phyloP scores from a whole-genome alignment of 73 alveolate species.

The Uronychia binucleata region DNA sequence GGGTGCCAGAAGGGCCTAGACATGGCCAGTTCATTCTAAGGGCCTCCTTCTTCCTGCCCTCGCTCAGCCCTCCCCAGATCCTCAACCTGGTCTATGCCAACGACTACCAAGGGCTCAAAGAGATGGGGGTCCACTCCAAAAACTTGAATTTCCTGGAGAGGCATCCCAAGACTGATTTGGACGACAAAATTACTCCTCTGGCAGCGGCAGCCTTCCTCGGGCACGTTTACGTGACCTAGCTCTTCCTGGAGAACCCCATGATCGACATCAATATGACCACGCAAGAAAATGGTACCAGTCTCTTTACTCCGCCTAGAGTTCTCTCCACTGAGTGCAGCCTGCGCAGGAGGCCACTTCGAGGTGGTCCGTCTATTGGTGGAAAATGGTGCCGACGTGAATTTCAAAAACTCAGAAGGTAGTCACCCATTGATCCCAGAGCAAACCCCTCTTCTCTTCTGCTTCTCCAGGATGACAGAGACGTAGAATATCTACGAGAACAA shows the following conservation, averaged over 20 bases:
- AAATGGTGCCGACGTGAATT: conserved; percentile 77
- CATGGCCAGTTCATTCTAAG: too few species aligned
- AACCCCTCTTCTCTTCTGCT: conserved; percentile 72
- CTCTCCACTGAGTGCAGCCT: conserved; percentile 77
- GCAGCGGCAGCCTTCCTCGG: conserved; percentile 78
- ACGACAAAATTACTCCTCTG: conserved; percentile 75
- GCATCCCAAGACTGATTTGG: conserved; percentile 73
- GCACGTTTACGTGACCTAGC: conserved; percentile 57
- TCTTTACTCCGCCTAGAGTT: conserved; percentile 18
- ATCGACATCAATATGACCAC: conserved; percentile 77
- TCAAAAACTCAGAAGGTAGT: neutral
- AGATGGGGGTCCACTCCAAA: conserved; percentile 10
- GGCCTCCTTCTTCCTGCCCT: too few species aligned
- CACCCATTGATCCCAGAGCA: conserved; percentile 6
- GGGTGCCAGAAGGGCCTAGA: too few species aligned
- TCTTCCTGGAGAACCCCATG: conserved; percentile 65
- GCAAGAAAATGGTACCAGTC: conserved; percentile 45
- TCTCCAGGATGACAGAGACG: conserved; percentile 75
- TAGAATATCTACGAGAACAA: conserved; percentile 74
- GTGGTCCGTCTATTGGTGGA: conserved; percentile 65
- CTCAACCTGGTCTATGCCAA: conserved; percentile 37
- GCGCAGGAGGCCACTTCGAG: conserved; percentile 80
- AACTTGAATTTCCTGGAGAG: conserved; percentile 51
- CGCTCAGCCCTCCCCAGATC: too few species aligned
- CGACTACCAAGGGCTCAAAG: conserved; percentile 48